phyloP scores from a whole-genome alignment of 176 grass and related monocot species.

The Poa pratensis region DNA sequence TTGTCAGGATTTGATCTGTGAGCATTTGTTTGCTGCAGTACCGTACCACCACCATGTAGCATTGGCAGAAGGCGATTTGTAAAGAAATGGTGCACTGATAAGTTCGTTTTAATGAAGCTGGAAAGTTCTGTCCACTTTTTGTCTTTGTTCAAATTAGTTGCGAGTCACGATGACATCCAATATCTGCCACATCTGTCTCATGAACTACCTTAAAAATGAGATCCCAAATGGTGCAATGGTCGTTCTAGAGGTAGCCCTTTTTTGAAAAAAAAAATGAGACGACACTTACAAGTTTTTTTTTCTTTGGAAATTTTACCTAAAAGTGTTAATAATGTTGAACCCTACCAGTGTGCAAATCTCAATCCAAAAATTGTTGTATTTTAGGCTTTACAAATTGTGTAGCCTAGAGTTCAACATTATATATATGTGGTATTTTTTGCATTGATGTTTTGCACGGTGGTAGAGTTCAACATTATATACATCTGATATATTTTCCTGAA shows the following conservation, averaged over 20 bases:
- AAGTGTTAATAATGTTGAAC: too few relatives aligned
- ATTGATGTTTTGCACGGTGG: too few relatives aligned
- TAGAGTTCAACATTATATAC: too few relatives aligned
- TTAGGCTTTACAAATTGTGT: too few relatives aligned
- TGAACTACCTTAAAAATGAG: neutral
- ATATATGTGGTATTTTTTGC: too few relatives aligned
- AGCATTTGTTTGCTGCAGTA: neutral
- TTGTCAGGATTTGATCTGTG: neutral
- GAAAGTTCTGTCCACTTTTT: neutral
- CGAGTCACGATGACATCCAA: neutral
- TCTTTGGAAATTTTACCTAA: too few relatives aligned
- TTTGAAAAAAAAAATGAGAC: too few relatives aligned
- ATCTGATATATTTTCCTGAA: too few relatives aligned
- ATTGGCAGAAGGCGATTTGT: neutral
- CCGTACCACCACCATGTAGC: constrained; percentile 12
- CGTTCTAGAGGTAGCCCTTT: too few relatives aligned
- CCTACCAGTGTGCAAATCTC: neutral
- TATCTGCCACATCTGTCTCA: neutral
- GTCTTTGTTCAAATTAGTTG: neutral
- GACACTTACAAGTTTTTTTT: too few relatives aligned
- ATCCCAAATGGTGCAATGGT: neutral
- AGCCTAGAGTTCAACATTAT: too few relatives aligned
- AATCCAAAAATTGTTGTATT: too few relatives aligned
- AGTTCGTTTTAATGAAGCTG: constrained; percentile 29
- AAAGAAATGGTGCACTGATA: neutral